Base-by-base conservation (phyloP, 495 filamentous ascomycete genomes). In the Trichoderma gamsii region DNA sequence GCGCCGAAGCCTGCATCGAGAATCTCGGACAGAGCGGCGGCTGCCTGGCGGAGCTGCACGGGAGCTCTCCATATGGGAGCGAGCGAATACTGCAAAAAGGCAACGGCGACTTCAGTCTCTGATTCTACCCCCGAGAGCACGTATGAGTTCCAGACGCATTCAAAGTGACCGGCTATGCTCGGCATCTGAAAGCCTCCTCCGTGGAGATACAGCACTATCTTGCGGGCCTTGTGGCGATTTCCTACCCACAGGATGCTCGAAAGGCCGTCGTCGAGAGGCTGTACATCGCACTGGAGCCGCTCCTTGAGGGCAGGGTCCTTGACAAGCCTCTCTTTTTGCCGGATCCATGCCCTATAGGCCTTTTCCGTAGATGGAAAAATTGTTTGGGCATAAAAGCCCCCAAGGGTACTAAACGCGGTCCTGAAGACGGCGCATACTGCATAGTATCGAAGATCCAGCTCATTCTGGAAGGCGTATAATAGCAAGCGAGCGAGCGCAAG, bases 141-240 rank as follows among this genome's bases (percentile, higher is more conserved):
- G 38, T 73, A 78, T 0, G 75, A 63, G 15, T 70, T 69, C 21
- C 70, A 35, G 43, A 74, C 76, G 69, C 71, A 74, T 29, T 77
- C 71, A 4, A 78, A 46, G 43, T 77, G 74, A 0, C 73, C 75
- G 0, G 63, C 35, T 13, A 38, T 18, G 35, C 71, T 27, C 18
- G 76, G 74, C 7, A 66, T 63, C 15, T 69, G 59, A 65, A 76
- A 78, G 6, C 74, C 76, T 35, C 76, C 76, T 15, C 76, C 76
- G 67, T 78, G 76, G 63, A 78, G 68, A 65, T 74, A 77, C 61
- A 71, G 69, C n/a, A 78, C 76, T 41, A 77, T 66, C 46, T 77
- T 77, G 12, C 66, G 71, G 9, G 76, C 75, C 16, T 32, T 63
- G 44, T 59, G 41, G 63, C 75, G 73, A 68, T 77, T 68, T 25